phyloP scores from a whole-genome alignment of 306 rosid species.

The Carpinus viminea region DNA sequence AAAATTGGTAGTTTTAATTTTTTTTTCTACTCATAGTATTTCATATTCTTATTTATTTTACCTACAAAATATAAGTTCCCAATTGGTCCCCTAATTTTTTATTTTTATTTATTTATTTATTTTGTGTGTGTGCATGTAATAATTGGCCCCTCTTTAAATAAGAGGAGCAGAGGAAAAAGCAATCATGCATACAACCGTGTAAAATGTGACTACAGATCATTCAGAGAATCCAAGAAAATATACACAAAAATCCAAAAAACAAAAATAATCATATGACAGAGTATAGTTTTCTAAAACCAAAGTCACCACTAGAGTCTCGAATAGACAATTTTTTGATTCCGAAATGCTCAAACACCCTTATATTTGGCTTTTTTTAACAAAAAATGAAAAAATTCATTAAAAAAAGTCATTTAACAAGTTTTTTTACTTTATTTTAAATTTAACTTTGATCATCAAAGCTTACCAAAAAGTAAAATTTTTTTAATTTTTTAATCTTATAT shows the following conservation, averaged over 20 bases:
- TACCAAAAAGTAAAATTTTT: too few species aligned
- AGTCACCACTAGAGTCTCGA: neutral
- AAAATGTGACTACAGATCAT: slow-evolving; percentile 4
- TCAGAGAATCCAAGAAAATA: slow-evolving; percentile 41
- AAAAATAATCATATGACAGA: too few species aligned
- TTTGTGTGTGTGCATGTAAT: too few species aligned
- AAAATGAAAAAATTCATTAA: too few species aligned
- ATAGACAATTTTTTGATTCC: neutral
- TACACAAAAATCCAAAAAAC: neutral
- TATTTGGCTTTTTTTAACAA: too few species aligned
- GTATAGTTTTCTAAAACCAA: neutral
- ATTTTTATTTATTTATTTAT: too few species aligned
- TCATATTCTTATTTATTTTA: neutral
- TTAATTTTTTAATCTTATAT: too few species aligned
- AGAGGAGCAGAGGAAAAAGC: slow-evolving; percentile 2
- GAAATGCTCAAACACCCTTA: too few species aligned
- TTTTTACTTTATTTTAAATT: too few species aligned
- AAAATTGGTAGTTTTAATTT: too few species aligned
- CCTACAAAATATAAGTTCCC: neutral
- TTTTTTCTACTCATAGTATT: neutral
- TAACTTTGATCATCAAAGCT: too few species aligned
- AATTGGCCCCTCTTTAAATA: neutral
- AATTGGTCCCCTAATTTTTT: neutral
- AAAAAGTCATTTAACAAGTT: too few species aligned
- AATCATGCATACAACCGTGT: neutral